Percentiles rank a stretch among this genome's conserved stretches.
phyloP scores from a whole-genome alignment of 345 rosid species.

The Litchi chinensis region DNA sequence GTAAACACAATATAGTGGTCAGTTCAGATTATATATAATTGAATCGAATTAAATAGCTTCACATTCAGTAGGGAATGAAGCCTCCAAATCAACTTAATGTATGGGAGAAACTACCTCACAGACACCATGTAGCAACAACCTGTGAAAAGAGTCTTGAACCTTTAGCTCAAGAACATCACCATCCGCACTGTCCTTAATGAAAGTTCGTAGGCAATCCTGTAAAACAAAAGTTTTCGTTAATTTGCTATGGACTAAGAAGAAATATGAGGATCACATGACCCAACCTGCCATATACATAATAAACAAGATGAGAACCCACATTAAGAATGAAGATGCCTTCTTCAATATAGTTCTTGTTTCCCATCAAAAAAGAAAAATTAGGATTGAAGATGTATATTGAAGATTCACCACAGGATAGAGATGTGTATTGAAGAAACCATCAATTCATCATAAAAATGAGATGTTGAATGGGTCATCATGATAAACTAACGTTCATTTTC shows the following conservation, averaged over 20 bases:
- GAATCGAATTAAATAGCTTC: not conserved
- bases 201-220: conserved; percentile 68
- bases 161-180: conserved; percentile 61
- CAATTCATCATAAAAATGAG: not conserved
- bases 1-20: not conserved
- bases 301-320: not conserved
- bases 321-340: not conserved
- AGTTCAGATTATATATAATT: not conserved
- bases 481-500: not conserved
- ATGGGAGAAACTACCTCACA: conserved; percentile 66
- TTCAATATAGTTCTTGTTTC: not conserved
- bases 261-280: not conserved
- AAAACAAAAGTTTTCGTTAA: not conserved
- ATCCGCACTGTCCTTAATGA: conserved; percentile 52
- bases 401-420: not conserved
- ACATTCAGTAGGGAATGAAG: not conserved
- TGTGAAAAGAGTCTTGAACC: conserved; percentile 89
- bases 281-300: not conserved
- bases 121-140: conserved; percentile 90
- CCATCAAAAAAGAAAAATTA: not conserved
- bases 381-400: not conserved
- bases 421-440: not conserved
- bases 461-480: not conserved
- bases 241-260: not conserved
- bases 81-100: not conserved